phyloP scores from a whole-genome alignment of 2,329 filamentous ascomycete species.

The Exophiala sp. region DNA sequence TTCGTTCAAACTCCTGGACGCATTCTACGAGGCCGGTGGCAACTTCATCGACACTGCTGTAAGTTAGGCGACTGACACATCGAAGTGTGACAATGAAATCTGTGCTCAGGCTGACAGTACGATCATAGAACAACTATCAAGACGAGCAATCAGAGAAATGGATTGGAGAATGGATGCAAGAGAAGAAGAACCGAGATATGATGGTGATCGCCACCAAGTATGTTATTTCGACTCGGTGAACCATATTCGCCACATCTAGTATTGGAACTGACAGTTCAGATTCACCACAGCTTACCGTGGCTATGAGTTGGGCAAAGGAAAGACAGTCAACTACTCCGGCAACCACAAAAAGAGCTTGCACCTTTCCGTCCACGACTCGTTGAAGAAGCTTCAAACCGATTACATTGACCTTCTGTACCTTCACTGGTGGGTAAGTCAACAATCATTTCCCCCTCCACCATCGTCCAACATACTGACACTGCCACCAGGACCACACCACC shows the following conservation, averaged over 20 bases:
- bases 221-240: too few species aligned
- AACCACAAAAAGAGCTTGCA: constrained; percentile 45
- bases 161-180: constrained; percentile 60
- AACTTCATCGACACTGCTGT: constrained; percentile 68
- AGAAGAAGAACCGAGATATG: constrained; percentile 61
- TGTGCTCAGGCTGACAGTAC: background rate
- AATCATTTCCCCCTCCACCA: background rate
- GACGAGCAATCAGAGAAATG: constrained; percentile 61
- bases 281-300: constrained; percentile 57
- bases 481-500: constrained; percentile 44
- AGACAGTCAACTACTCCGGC: constrained; percentile 42
- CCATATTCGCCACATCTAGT: background rate
- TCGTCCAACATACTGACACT: background rate
- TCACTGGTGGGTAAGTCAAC: constrained; percentile 46
- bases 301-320: constrained; percentile 38
- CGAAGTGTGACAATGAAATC: background rate
- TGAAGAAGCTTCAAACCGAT: constrained; percentile 50
- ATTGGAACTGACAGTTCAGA: constrained; percentile 44
- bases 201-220: constrained; percentile 71
- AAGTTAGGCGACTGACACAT: background rate
- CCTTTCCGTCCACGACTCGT: constrained; percentile 42
- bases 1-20: constrained; percentile 63
- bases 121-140: constrained; percentile 64
- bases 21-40: constrained; percentile 61
- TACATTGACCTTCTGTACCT: constrained; percentile 55